Conservation (phyloP, 2,329 filamentous ascomycete genomes). For the Calonectria pauciramosa region DNA sequence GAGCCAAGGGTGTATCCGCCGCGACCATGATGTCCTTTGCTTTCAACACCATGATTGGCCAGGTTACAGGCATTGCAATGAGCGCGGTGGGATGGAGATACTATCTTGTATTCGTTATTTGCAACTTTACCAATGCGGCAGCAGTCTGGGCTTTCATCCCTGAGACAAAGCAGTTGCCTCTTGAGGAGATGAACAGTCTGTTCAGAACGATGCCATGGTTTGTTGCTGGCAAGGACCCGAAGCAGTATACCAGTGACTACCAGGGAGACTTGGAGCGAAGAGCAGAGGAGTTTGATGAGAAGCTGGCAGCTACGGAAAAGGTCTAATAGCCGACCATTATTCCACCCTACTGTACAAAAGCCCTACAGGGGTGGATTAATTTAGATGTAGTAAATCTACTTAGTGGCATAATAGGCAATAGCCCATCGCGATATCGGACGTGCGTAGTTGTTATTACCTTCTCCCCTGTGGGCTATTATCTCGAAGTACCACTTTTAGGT, state of each 20-base stretch:
- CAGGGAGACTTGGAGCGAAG: constrained; percentile 68
- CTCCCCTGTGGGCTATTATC: no score
- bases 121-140: constrained; percentile 67
- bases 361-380: neutral
- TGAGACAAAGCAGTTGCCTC: constrained; percentile 72
- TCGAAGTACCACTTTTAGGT: no score
- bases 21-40: constrained; percentile 81
- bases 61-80: constrained; percentile 70
- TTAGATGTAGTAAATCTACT: neutral
- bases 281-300: constrained; percentile 65
- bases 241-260: constrained; percentile 42
- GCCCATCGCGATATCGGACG: no score
- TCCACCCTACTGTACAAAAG: neutral
- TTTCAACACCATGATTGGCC: constrained; percentile 81
- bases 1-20: constrained; percentile 80
- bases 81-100: constrained; percentile 57
- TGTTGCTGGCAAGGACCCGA: constrained; percentile 67
- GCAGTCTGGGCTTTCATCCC: constrained; percentile 74
- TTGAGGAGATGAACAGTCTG: constrained; percentile 77
- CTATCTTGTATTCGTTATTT: constrained; percentile 61
- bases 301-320: constrained; percentile 1
- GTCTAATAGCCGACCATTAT: neutral
- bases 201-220: constrained; percentile 75
- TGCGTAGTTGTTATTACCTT: no score
- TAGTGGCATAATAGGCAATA: neutral